Evolutionary conservation across 306 rosid species (phyloP), one percentile per base, ranked within the genome.

Genomic region (Pyrus pyrifolia): DNA sequence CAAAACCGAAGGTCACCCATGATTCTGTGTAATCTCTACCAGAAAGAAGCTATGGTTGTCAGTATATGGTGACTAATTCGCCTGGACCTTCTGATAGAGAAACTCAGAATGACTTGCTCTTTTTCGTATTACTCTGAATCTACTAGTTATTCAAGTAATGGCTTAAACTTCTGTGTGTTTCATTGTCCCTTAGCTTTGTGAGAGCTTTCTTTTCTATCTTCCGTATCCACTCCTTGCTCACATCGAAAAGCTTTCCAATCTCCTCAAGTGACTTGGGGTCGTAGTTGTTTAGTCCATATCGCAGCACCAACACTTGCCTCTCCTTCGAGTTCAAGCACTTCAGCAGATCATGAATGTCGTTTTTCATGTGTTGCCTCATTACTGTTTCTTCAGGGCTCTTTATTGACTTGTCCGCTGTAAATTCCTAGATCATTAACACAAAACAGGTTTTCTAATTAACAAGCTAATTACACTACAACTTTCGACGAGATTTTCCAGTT

Each of bases 211-310:
- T 88, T 82, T 90, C 97, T 68, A 92, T 79, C 83, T 71, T 90
- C 68, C 97, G 83, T 76, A 92, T 87, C 95, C 98, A 86, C 59
- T 89, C 87, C 84, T 84, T 83, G 83, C 88, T 83, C 78, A 95
- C 91, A 35, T 67, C 75, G 77, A 86, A 87, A 72, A 81, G 83
- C 80, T 65, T 92, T 70, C 98, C 96, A 27, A 87, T 88, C 45
- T 92, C 91, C 71, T 88, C 92, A 11, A 90, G 96, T 25, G 98
- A 92, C 81, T 78, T 87, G 59, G 96, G 95, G 61, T 76, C 82
- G 79, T 70, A 79, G 85, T 86, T 88, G 38, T 69, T 31, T 23
- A 95, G 91, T 23, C 98, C 98, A 63, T 86, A 95, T 19, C 97
- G 91, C 59, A 95, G 81, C 67, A 69, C 64, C 86, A 90, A 44